A percentile compares a stretch with the other conserved stretches of the same genome.
Conservation (phyloP, 306 rosid species). For the Quercus alba region DNA sequence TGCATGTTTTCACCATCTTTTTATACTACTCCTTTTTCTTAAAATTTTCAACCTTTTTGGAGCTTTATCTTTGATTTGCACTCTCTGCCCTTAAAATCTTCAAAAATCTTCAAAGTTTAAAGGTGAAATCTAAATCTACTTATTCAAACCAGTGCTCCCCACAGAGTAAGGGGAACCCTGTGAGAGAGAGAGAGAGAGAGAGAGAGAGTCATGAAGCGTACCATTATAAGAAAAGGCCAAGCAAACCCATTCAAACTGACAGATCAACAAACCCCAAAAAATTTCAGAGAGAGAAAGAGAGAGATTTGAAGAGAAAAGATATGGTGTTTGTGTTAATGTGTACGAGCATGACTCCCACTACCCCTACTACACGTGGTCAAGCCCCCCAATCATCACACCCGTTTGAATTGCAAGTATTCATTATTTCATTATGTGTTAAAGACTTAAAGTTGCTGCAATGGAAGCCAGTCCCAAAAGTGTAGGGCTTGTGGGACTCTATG, state of each 20-base stretch:
- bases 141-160: conserved; percentile 39
- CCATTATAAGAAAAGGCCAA: conserved; percentile 46
- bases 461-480: background rate
- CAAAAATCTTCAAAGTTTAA: conserved; percentile 28
- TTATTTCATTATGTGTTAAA: background rate
- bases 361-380: conserved; percentile 33
- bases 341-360: conserved; percentile 22
- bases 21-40: background rate
- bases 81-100: conserved; percentile 11
- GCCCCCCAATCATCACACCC: conserved; percentile 32
- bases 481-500: too few species aligned
- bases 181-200: conserved; percentile 11
- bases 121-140: conserved; percentile 47
- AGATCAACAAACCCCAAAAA: conserved; percentile 41
- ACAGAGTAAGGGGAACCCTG: conserved; percentile 20
- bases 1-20: background rate
- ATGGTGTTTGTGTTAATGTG: conserved; percentile 24
- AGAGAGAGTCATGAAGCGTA: conserved; percentile 14
- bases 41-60: conserved; percentile 23
- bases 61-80: conserved; percentile 13
- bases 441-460: background rate
- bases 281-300: conserved; percentile 18
- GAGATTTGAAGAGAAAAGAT: conserved; percentile 17
- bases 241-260: conserved; percentile 53
- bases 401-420: conserved; percentile 9